Base-by-base conservation (phyloP, 352 stramenopile species). In the Globisporangium emineosum region DNA sequence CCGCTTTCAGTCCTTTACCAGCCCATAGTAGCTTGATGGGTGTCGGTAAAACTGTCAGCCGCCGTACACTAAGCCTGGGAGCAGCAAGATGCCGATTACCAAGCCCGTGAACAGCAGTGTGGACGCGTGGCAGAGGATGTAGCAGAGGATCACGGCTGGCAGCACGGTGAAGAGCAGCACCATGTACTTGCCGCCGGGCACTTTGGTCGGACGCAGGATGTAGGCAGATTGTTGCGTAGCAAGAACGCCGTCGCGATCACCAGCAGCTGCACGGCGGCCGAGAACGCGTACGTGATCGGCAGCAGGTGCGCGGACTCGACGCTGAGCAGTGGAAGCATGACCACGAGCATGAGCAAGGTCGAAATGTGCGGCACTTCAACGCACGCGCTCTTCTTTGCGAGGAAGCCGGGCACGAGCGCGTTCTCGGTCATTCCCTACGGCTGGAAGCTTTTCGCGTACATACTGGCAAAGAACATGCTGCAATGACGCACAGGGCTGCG, bases 211-310 rank as follows among this genome's bases (percentile, higher is more conserved):
- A 2, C 89, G 80, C 32, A 77, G 65, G 64, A 96, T 83, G 69
- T 90, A 87, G 81, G 81, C 54, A 87, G 61, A 50, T 74, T 81
- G 6, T 85, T 62, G 4, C 96, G 86, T 8, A 98, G 75, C 32
- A 93, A 86, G 54, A 98, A 77, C 72, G 96, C 89, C 0, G 95
- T 84, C 13, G 71, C 75, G 65, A 98, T 97, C 61, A 98, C 93
- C 33, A 98, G 67, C 4, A 98, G 45, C 47, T 98, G 73, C 15
- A 87, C 71, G 21, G 87, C 73, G 15, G 84, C 80, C 47, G 96
- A 96, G 62, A 96, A 94, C 8, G 95, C 88, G 71, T 98, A 98
- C 19, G 96, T 80, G 69, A 98, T 82, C 17, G 86, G 76, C 5
- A 97, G 58, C 50, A 96, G 75, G 47, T 78, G 74, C 29, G 93